Base-by-base conservation (phyloP, 1,284 basidiomycete species). In the Puccinia coronata region DNA sequence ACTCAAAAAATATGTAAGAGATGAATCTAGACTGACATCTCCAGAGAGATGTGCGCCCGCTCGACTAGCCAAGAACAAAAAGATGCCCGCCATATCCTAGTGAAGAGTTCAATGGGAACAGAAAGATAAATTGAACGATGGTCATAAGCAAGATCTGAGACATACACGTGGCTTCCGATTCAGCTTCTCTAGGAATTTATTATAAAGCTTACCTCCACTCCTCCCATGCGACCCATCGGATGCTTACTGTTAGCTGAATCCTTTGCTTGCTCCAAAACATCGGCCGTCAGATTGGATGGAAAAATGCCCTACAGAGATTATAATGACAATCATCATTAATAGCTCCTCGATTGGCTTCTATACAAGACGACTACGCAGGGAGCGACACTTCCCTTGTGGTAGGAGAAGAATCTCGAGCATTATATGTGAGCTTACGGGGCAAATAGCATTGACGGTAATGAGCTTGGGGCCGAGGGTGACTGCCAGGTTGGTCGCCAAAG, bases 391-490 rank as follows among this genome's bases (percentile, higher is more conserved):
- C 55, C 23, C 23, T n/a, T 9, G 20, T 57, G 8, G 8, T 6
- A 57, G 8, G 55, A 6, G 23, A n/a, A 9, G 28, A 31, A 57
- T 28, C 11, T 57, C 6, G 6, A 47, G 28, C 5, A 51, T 3
- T 14, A 23, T 25, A 25, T 4, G 23, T 20, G 1, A 23, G 72
- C 78, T 59, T 25, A 80, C 86, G 55, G 86, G 86, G 82, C 84
- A 84, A 65, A 86, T 85, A 70, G 85, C 84, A 82, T 86, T 86
- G 80, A 85, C 85, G 74, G 84, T 83, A 57, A 86, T 83, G 70
- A 82, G 83, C 63, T 83, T 82, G n/a, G 18, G 85, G 18, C 85
- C 84, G 34, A 86, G 83, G 57, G 83, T 83, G 82, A 83, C 83
- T 55, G 86, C 86, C 34, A 86, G 82, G 55, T 84, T 84, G 20